These are phyloP conservation scores for Lantana camara DNA, from an alignment of 257 asterid species.

Conservation along the genomic window DNA sequence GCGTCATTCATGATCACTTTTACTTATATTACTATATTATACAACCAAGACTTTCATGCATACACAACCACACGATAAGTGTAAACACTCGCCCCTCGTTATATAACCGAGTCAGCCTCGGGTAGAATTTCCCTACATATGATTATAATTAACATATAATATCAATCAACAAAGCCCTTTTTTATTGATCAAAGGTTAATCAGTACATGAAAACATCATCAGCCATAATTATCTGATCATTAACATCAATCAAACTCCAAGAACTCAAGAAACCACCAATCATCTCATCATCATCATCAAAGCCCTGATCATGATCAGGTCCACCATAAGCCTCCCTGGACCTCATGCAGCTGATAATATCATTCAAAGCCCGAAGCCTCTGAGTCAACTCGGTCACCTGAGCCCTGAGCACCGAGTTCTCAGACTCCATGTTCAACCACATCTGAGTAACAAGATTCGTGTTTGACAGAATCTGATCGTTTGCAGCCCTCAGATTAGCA, in stretches of 20 bases:
- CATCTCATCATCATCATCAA: conserved; percentile 21
- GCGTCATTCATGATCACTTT: too few relatives aligned
- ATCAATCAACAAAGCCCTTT: not conserved
- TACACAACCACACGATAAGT: too few relatives aligned
- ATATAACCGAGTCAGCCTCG: too few relatives aligned
- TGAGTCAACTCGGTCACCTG: conserved; percentile 42
- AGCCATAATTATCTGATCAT: conserved; percentile 51
- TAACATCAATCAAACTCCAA: conserved; percentile 47
- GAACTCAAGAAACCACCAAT: conserved; percentile 50
- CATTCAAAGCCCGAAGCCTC: conserved; percentile 51
- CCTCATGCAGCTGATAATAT: conserved; percentile 42
- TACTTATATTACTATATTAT: too few relatives aligned
- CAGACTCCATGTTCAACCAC: conserved; percentile 33
- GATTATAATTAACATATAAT: too few relatives aligned
- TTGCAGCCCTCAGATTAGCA: conserved; percentile 42
- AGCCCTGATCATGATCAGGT: not conserved
- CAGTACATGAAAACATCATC: conserved; percentile 46
- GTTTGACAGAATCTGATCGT: conserved; percentile 34
- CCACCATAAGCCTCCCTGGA: not conserved
- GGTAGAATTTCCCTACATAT: too few relatives aligned
- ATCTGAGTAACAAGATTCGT: conserved; percentile 28
- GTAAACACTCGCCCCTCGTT: too few relatives aligned
- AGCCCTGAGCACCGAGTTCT: conserved; percentile 40
- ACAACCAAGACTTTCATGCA: too few relatives aligned
- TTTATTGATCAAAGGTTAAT: not conserved